Conservation (phyloP, 129 eudicot genomes). For the Saussurea involucrata region DNA sequence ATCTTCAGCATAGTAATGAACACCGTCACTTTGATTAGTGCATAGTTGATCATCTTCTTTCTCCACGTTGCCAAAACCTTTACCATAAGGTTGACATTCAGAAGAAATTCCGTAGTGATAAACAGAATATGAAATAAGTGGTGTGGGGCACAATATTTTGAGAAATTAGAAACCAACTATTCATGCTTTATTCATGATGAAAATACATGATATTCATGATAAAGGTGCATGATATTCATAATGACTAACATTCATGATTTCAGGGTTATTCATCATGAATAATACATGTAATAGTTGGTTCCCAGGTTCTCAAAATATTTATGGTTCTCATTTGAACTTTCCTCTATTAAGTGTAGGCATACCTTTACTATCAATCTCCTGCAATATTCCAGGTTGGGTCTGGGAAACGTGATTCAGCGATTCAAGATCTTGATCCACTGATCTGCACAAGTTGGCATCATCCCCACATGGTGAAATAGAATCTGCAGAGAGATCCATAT, state of each 20-base stretch:
- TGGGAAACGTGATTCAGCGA: neutral
- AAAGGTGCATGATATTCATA: neutral
- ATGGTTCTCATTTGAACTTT: neutral
- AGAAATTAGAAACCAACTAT: neutral
- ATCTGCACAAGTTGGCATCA: neutral
- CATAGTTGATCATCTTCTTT: constrained; percentile 10
- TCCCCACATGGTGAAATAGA: constrained; percentile 11
- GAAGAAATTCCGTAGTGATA: neutral
- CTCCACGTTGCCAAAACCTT: neutral
- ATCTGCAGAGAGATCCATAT: neutral
- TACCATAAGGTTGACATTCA: neutral
- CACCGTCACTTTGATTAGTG: neutral
- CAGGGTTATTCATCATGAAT: neutral
- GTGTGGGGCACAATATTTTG: neutral
- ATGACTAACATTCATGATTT: neutral
- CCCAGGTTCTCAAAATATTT: neutral
- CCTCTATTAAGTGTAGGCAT: neutral
- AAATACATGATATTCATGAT: neutral
- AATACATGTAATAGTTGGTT: neutral
- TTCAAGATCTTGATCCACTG: constrained; percentile 8
- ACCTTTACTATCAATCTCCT: neutral
- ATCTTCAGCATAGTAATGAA: constrained; percentile 8
- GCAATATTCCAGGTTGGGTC: neutral
- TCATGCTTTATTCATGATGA: neutral
- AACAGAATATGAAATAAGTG: neutral